A percentile compares a stretch with the other conserved stretches of the same genome.
Evolutionary conservation across 441 rosid species (phyloP).

Genomic region (Bruguiera hainesii): DNA sequence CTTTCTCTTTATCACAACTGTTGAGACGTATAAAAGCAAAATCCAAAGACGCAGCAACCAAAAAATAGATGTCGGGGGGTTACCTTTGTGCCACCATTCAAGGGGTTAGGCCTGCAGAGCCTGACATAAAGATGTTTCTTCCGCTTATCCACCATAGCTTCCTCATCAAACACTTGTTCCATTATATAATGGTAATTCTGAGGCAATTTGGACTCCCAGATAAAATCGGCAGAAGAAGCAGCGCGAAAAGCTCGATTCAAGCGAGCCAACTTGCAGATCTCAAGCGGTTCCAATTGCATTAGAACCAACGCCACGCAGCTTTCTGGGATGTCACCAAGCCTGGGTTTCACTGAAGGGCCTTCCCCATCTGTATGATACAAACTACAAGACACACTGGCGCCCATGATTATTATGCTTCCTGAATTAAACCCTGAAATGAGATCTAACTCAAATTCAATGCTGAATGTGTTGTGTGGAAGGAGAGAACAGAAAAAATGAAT

Average conservation of each 20-base stretch:
- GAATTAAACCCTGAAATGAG: neutral
- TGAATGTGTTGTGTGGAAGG: no score
- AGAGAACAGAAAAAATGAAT: no score
- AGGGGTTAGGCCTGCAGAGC: conserved; percentile 39
- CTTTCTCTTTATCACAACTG: no score
- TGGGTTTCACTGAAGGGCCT: conserved; percentile 29
- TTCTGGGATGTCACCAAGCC: conserved; percentile 68
- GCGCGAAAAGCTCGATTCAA: conserved; percentile 51
- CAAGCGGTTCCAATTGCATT: conserved; percentile 54
- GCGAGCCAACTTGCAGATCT: conserved; percentile 63
- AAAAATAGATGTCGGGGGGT: no score
- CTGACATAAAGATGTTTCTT: conserved; percentile 54
- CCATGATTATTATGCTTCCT: conserved; percentile 33
- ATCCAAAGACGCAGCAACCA: no score
- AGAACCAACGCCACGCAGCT: conserved; percentile 58
- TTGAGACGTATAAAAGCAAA: no score
- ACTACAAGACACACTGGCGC: conserved; percentile 47
- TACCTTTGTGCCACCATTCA: conserved; percentile 70
- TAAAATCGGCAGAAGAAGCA: conserved; percentile 74
- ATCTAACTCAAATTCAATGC: neutral
- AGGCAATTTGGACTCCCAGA: conserved; percentile 74
- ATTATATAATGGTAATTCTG: conserved; percentile 40
- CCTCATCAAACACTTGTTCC: conserved; percentile 41
- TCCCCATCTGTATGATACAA: conserved; percentile 24
- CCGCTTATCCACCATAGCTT: conserved; percentile 22